Percentiles rank a stretch among this genome's conserved stretches.
phyloP scores from a whole-genome alignment of 768 basidiomycete species.

The Rhodotorula toruloides region DNA sequence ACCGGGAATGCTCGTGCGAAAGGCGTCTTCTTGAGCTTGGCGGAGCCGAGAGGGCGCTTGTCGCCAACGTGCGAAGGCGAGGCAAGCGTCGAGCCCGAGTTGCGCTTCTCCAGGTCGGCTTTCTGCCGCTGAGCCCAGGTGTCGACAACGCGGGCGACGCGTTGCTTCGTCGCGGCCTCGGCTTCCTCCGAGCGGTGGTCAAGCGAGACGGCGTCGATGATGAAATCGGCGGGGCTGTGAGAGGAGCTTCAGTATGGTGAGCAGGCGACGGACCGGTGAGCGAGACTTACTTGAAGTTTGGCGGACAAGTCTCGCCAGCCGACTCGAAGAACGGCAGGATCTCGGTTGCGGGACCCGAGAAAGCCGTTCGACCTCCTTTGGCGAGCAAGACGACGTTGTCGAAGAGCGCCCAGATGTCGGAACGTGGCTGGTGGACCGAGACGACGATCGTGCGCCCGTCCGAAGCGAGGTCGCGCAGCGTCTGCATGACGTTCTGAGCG shows the following conservation, averaged over 20 bases:
- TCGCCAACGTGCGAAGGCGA: too few relatives aligned
- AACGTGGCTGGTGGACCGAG: conserved; percentile 49
- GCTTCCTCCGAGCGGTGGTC: conserved; percentile 7
- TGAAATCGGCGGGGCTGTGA: conserved; percentile 38
- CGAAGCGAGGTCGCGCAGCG: conserved; percentile 49
- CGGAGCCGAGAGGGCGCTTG: too few relatives aligned
- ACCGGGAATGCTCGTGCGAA: conserved; percentile 35
- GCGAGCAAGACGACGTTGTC: conserved; percentile 48
- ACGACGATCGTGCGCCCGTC: conserved; percentile 42
- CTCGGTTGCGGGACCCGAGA: conserved; percentile 24
- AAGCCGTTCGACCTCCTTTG: conserved; percentile 41
- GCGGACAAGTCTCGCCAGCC: conserved; percentile 21
- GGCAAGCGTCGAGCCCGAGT: too few relatives aligned
- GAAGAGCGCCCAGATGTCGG: conserved; percentile 47
- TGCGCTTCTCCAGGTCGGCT: background rate
- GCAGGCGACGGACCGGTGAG: background rate
- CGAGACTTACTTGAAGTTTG: conserved; percentile 32
- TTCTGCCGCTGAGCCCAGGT: conserved; percentile 1
- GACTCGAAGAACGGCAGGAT: conserved; percentile 22
- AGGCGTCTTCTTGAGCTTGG: conserved; percentile 15
- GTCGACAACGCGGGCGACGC: conserved; percentile 20
- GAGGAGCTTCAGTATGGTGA: background rate
- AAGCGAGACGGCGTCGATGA: conserved; percentile 40
- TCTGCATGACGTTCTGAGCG: conserved; percentile 52
- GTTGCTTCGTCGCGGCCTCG: conserved; percentile 5